phyloP scores from a whole-genome alignment of 805 yeast genomes.

The Lachancea nothofagi region DNA sequence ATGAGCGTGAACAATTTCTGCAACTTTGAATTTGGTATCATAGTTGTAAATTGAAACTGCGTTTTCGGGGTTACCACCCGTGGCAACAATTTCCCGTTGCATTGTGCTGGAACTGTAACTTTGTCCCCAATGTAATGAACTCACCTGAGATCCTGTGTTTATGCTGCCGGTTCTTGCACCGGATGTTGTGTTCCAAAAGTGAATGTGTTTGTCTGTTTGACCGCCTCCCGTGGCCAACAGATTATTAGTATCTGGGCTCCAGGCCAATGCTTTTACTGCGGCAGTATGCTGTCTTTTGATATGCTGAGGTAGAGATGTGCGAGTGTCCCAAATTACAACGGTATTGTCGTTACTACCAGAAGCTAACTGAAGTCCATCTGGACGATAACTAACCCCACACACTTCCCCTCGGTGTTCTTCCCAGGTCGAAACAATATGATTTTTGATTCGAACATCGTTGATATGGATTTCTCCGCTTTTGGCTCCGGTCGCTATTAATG shows the following conservation, averaged over 20 bases:
- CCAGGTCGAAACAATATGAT: conserved; percentile 60
- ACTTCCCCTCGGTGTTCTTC: conserved; percentile 79
- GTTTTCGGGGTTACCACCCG: conserved; percentile 91
- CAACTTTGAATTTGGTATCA: conserved; percentile 80
- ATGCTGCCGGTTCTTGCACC: conserved; percentile 83
- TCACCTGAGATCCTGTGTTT: conserved; percentile 89
- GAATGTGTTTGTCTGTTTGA: conserved; percentile 77
- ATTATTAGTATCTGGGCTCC: conserved; percentile 86
- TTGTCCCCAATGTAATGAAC: conserved; percentile 90
- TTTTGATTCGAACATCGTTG: conserved; percentile 83
- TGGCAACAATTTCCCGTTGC: conserved; percentile 71
- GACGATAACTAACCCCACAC: conserved; percentile 83
- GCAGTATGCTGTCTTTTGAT: conserved; percentile 79
- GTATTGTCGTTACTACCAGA: conserved; percentile 93
- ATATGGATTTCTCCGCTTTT: conserved; percentile 77
- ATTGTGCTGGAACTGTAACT: conserved; percentile 22
- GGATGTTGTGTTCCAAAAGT: conserved; percentile 92
- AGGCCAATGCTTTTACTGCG: conserved; percentile 90
- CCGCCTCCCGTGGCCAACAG: conserved; percentile 97
- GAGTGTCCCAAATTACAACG: conserved; percentile 88
- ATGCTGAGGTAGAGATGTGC: conserved; percentile 63
- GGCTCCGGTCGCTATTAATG: conserved; percentile 79
- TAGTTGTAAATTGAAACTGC: conserved; percentile 77
- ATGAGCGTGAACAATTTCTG: conserved; percentile 81
- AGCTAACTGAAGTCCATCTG: conserved; percentile 80